phyloP scores from a whole-genome alignment of 768 basidiomycete species.

The Leccinum obscurum region DNA sequence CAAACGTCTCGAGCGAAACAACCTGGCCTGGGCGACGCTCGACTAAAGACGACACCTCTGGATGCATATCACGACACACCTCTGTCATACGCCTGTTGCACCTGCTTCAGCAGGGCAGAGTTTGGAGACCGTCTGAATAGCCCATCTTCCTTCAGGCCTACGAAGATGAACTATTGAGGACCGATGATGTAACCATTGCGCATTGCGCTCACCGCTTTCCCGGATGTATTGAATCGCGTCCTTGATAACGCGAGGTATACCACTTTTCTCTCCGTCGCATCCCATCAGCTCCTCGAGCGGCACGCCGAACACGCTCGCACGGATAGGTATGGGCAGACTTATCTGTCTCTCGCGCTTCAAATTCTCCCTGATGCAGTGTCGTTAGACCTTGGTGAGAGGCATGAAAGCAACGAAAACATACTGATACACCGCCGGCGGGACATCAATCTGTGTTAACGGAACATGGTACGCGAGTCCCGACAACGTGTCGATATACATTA shows the following conservation, averaged over 20 bases:
- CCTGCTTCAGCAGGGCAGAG: constrained; percentile 66
- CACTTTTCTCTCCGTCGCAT: constrained; percentile 76
- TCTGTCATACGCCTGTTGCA: constrained; percentile 82
- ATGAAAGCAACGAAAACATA: constrained; percentile 39
- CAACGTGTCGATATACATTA: constrained; percentile 72
- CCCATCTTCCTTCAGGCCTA: constrained; percentile 69
- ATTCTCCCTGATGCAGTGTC: constrained; percentile 61
- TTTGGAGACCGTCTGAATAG: constrained; percentile 82
- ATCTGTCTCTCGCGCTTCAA: constrained; percentile 72
- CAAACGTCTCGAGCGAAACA: constrained; percentile 73
- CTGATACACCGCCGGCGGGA: constrained; percentile 82
- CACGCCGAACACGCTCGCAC: constrained; percentile 74
- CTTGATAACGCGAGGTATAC: constrained; percentile 76
- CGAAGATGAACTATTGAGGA: background rate
- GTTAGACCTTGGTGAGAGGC: background rate
- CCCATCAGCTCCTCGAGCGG: constrained; percentile 85
- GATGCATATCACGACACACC: constrained; percentile 39
- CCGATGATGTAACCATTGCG: background rate
- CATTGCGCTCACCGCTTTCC: constrained; percentile 43
- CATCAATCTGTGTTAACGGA: constrained; percentile 85
- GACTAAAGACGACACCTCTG: constrained; percentile 2
- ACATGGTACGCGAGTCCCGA: constrained; percentile 76
- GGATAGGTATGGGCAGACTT: constrained; percentile 57
- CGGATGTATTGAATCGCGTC: constrained; percentile 74
- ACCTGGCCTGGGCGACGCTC: constrained; percentile 56